Evolutionary conservation across 192 early-diverging fungal species (phyloP).

Genomic region (Rhizoclosmatium sp.): DNA sequence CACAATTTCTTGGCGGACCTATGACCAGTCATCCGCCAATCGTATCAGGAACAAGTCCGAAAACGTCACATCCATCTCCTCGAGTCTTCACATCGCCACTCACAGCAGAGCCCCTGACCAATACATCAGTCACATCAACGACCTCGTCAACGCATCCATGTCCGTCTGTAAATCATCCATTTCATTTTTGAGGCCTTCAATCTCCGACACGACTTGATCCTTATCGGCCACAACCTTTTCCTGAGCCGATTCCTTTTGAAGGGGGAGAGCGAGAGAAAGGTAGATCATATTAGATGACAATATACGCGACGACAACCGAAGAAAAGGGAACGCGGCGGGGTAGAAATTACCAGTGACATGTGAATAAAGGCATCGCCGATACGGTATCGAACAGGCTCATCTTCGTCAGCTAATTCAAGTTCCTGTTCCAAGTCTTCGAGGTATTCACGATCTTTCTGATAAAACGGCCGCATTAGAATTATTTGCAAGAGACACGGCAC

Average conservation of each 20-base stretch:
- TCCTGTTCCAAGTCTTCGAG: slow-evolving; percentile 91
- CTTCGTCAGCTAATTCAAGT: slow-evolving; percentile 92
- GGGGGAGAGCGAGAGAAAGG: not conserved
- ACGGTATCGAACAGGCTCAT: slow-evolving; percentile 82
- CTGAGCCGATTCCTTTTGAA: slow-evolving; percentile 71
- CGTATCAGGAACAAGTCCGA: too few relatives aligned
- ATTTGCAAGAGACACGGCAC: too few relatives aligned
- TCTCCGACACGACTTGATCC: slow-evolving; percentile 61
- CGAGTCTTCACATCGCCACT: too few relatives aligned
- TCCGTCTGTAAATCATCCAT: slow-evolving; percentile 65
- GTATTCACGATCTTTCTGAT: slow-evolving; percentile 86
- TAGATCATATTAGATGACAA: too few relatives aligned
- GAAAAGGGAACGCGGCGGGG: not conserved
- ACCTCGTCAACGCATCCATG: slow-evolving; percentile 68
- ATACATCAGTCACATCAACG: not conserved
- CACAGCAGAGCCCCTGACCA: too few relatives aligned
- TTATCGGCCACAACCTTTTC: slow-evolving; percentile 74
- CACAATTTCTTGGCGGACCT: too few relatives aligned
- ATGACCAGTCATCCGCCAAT: too few relatives aligned
- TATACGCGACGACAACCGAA: not conserved
- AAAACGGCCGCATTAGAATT: not conserved
- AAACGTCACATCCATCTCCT: too few relatives aligned
- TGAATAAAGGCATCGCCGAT: slow-evolving; percentile 91
- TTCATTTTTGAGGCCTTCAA: slow-evolving; percentile 69
- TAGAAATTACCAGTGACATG: slow-evolving; percentile 28